Conservation (phyloP, 2,329 filamentous ascomycete species). For the Fusarium neocosmosporiellum region DNA sequence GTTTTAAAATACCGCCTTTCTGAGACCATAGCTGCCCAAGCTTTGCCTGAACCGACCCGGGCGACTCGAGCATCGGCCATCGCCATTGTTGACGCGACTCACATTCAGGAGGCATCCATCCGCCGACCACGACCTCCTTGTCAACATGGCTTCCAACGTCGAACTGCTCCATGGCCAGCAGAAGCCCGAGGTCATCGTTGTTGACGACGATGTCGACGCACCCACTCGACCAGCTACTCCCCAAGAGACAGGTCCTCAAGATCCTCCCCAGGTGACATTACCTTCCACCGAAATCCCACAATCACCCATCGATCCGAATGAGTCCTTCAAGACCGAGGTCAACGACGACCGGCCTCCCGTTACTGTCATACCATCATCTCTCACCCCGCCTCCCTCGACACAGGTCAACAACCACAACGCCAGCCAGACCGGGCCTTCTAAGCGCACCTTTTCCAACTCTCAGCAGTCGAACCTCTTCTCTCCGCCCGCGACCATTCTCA, state of each 20-base stretch:
- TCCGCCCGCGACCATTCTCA: conserved; percentile 62
- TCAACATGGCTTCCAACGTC: conserved; percentile 51
- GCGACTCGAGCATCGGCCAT: not conserved
- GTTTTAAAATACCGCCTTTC: not conserved
- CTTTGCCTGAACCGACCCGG: not conserved
- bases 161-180: conserved; percentile 45
- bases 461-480: conserved; percentile 64
- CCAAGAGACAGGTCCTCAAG: conserved; percentile 44
- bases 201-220: conserved; percentile 48
- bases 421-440: conserved; percentile 38
- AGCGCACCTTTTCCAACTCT: conserved; percentile 51
- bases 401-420: conserved; percentile 53
- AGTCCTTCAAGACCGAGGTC: conserved; percentile 62
- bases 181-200: conserved; percentile 46
- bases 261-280: conserved; percentile 64
- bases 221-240: conserved; percentile 48
- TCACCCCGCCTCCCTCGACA: conserved; percentile 68
- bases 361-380: conserved; percentile 66
- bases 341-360: conserved; percentile 58
- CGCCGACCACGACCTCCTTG: conserved; percentile 5
- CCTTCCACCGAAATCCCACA: conserved; percentile 67
- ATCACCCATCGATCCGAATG: conserved; percentile 62
- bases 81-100: conserved; percentile 28
- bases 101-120: conserved; percentile 1
- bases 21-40: not conserved